Evolutionary conservation across 306 rosid genomes (phyloP), one percentile per base, ranked within the genome.

Genomic region (Corylus heterophylla): DNA sequence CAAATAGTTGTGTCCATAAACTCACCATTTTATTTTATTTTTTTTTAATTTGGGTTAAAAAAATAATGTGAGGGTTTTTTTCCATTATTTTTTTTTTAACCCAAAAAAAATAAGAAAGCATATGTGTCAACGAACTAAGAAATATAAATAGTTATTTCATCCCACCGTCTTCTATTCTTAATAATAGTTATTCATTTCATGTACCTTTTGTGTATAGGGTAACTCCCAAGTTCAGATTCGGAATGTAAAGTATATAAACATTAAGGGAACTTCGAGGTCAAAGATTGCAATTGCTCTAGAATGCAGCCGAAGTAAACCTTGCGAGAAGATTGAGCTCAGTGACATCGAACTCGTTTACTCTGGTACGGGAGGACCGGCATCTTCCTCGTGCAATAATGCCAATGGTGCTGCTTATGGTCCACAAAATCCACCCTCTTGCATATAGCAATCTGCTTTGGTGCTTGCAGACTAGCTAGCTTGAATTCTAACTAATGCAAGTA

Each of bases 301-400:
- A 0, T 83, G 89, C 61, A 83, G 85, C 82, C 20, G 58, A 47
- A 52, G 45, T 18, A 27, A 13, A 42, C 89, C 87, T 7, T 81
- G 87, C 35, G 27, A 54, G 51, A 11, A 62, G 10, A 71, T 83
- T 16, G 83, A 56, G 71, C 49, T 77, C 13, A 13, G 10, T 0
- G 55, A 80, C 64, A 80, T 86, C 1, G 5, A 81, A 37, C 54
- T 80, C 0, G 5, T 0, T 39, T 64, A 77, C 58, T 13, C 48
- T 0, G 75, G 83, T 4, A 8, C 2, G 2, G 78, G 45, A 1
- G 79, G 76, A 64, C 13, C 72, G 11, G 75, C 79, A 1, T 44
- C 20, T 5, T 81, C 86, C 0, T 7, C 39, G 4, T 87, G 86
- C 47, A 18, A 10, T 5, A 17, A 71, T 27, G 87, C 35, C n/a